These are phyloP conservation scores for Leptographium galeiforme DNA, from an alignment of 2,329 filamentous ascomycete genomes.

Conservation along the genomic window DNA sequence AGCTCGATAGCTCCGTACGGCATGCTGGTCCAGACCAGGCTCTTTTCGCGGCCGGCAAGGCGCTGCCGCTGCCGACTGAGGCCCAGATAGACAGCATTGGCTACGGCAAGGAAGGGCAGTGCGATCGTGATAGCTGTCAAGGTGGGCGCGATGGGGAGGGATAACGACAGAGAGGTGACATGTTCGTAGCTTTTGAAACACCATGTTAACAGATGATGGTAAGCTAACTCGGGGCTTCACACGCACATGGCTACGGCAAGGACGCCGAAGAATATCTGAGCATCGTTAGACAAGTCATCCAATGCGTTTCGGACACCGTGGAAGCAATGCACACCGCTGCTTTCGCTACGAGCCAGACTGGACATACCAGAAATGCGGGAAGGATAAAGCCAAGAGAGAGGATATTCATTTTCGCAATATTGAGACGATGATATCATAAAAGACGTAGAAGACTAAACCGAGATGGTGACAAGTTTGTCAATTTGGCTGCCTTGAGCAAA, in stretches of 20 bases:
- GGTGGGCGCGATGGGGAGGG: conserved; percentile 9
- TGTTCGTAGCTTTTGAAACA: conserved; percentile 8
- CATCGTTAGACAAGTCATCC: background rate
- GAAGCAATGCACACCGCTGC: no score
- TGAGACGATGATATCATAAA: no score
- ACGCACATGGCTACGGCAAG: conserved; percentile 3
- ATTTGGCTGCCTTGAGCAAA: no score
- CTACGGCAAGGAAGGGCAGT: conserved; percentile 6
- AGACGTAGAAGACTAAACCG: no score
- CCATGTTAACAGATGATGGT: background rate
- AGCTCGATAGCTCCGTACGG: background rate
- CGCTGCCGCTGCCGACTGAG: background rate
- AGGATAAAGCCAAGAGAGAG: background rate
- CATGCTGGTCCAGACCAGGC: background rate
- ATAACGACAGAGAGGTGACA: conserved; percentile 4
- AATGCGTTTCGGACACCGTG: background rate
- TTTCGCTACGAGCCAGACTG: no score
- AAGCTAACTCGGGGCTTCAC: no score
- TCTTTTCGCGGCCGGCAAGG: background rate
- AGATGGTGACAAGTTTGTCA: no score
- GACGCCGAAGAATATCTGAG: background rate
- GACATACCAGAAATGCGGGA: background rate
- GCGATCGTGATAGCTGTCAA: conserved; percentile 5
- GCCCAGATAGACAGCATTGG: conserved; percentile 1
- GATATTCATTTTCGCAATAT: no score